A percentile compares a stretch with the other conserved stretches of the same genome.
Evolutionary conservation across 108 stramenopile genomes (phyloP).

Genomic region (Nitzschia inconspicua): DNA sequence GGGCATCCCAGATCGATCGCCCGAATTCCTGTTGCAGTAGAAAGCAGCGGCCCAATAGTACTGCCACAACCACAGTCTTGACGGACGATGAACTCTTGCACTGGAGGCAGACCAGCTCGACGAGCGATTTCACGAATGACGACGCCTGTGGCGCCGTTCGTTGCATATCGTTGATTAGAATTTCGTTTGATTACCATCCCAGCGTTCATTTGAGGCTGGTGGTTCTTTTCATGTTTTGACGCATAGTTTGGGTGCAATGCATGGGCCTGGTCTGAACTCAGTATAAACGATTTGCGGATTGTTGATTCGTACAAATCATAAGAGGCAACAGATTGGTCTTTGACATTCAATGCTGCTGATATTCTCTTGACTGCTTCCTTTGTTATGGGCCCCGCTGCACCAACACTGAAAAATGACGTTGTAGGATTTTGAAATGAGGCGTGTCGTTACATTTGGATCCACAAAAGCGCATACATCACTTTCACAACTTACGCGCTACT

Average conservation of each 20-base stretch:
- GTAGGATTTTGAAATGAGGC: no score
- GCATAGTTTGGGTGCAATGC: conserved; percentile 97
- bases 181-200: conserved; percentile 99
- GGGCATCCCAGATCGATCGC: conserved; percentile 96
- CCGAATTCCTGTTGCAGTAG: conserved; percentile 85
- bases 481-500: conserved; percentile 40
- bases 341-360: conserved; percentile 41
- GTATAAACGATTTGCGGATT: conserved; percentile 55
- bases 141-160: conserved; percentile 84
- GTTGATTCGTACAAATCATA: conserved; percentile 28
- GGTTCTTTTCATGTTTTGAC: conserved; percentile 89
- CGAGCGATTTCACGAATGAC: conserved; percentile 85
- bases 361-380: conserved; percentile 76
- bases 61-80: conserved; percentile 94
- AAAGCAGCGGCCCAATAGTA: conserved; percentile 96
- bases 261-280: conserved; percentile 94
- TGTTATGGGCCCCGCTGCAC: conserved; percentile 87
- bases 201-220: conserved; percentile 90
- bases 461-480: no score
- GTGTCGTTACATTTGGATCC: no score
- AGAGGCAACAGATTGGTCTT: conserved; percentile 11
- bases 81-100: conserved; percentile 92
- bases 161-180: conserved; percentile 95
- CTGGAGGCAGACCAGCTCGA: conserved; percentile 55
- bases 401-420: conserved; percentile 31